Conservation (phyloP, 495 filamentous ascomycete species). For the Annulohypoxylon nitens region DNA sequence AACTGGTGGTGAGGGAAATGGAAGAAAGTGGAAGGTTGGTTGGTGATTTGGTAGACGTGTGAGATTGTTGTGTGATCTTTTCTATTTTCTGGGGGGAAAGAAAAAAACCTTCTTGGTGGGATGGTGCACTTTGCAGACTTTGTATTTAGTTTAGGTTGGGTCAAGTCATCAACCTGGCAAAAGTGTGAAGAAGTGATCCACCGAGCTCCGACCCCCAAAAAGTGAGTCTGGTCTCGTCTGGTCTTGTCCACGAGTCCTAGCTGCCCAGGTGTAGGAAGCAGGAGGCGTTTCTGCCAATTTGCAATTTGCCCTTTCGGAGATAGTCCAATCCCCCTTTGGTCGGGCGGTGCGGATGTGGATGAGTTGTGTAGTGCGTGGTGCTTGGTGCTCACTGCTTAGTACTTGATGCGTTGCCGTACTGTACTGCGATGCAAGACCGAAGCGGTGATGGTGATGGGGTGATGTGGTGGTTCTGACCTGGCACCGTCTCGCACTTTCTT, state of each 20-base stretch:
- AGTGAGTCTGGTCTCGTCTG: conserved; percentile 16
- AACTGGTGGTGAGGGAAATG: conserved; percentile 28
- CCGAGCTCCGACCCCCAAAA: conserved; percentile 33
- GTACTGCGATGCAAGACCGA: conserved; percentile 5
- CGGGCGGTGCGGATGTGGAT: conserved; percentile 1
- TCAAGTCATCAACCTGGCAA: conserved; percentile 48
- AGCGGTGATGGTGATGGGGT: conserved; percentile 7
- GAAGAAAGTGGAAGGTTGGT: conserved; percentile 31
- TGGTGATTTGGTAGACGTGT: conserved; percentile 18
- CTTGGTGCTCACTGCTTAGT: not conserved
- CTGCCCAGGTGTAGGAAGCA: not conserved
- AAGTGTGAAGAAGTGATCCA: conserved; percentile 47
- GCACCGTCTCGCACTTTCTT: not conserved
- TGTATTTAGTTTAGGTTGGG: conserved; percentile 44
- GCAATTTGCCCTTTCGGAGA: conserved; percentile 10
- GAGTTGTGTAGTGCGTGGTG: not conserved
- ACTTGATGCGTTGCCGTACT: conserved; percentile 1
- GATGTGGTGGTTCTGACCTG: conserved; percentile 14
- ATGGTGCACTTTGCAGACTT: conserved; percentile 48
- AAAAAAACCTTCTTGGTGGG: conserved; percentile 36
- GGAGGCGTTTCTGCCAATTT: conserved; percentile 23
- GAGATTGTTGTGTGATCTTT: conserved; percentile 23
- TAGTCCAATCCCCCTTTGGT: not conserved
- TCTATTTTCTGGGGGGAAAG: conserved; percentile 22
- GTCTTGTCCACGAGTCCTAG: conserved; percentile 20